Percentiles rank a stretch among this genome's conserved stretches.
These are phyloP conservation scores for Salvia splendens DNA, from an alignment of 257 asterid species.

Conservation along the genomic window DNA sequence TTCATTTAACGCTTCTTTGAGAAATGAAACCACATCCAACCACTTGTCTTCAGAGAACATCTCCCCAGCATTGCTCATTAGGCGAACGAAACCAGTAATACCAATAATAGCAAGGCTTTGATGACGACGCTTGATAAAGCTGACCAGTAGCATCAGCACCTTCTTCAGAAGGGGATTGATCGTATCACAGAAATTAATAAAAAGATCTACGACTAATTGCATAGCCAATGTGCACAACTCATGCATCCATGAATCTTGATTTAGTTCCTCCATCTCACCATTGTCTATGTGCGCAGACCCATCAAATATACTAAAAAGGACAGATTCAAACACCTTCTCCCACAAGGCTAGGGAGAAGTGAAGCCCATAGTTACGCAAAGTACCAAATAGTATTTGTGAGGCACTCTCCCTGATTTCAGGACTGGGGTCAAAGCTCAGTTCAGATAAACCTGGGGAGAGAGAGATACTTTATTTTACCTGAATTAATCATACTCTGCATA, in stretches of 20 bases:
- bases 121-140: constrained; percentile 94
- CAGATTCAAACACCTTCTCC: constrained; percentile 98
- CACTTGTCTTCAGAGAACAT: constrained; percentile 91
- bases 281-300: constrained; percentile 55
- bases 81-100: constrained; percentile 97
- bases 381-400: constrained; percentile 86
- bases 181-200: constrained; percentile 85
- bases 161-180: constrained; percentile 90
- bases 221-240: constrained; percentile 98
- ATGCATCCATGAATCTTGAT: constrained; percentile 95
- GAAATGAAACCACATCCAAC: constrained; percentile 85
- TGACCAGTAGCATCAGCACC: constrained; percentile 78
- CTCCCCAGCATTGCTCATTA: constrained; percentile 35
- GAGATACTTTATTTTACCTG: constrained; percentile 22
- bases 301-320: constrained; percentile 89
- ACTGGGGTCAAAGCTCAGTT: constrained; percentile 96
- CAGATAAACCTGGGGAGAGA: constrained; percentile 75
- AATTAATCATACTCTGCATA: constrained; percentile 12
- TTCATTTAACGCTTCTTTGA: constrained; percentile 75
- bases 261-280: constrained; percentile 63
- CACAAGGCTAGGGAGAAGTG: constrained; percentile 90
- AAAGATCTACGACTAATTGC: constrained; percentile 95
- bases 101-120: constrained; percentile 99
- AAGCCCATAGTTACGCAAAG: constrained; percentile 89
- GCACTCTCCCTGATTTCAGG: constrained; percentile 94